phyloP scores from a whole-genome alignment of 805 yeast species.

The Wickerhamiella spandovensis region DNA sequence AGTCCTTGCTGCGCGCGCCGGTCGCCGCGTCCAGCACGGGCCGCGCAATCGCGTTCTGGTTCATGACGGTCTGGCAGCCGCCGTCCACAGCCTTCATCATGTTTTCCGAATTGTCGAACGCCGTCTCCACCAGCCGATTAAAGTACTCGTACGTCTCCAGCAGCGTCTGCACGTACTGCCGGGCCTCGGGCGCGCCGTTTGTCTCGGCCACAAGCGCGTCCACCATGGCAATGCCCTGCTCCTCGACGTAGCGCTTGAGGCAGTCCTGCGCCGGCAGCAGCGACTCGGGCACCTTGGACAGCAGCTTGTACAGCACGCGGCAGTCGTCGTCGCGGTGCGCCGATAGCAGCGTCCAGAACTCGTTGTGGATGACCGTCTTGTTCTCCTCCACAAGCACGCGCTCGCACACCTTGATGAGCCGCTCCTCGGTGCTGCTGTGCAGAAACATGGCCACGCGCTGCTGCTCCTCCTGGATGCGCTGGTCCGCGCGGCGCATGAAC shows the following conservation, averaged over 20 bases:
- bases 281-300: constrained; percentile 67
- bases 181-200: constrained; percentile 40
- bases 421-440: constrained; percentile 73
- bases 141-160: constrained; percentile 58
- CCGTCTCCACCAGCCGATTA: constrained; percentile 44
- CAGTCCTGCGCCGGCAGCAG: constrained; percentile 62
- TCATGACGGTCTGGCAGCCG: constrained; percentile 78
- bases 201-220: constrained; percentile 37
- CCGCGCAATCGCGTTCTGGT: constrained; percentile 61
- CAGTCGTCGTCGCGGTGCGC: constrained; percentile 61
- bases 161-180: constrained; percentile 63
- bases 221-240: constrained; percentile 47
- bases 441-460: constrained; percentile 63
- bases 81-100: constrained; percentile 80
- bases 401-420: constrained; percentile 64
- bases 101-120: constrained; percentile 61
- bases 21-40: constrained; percentile 25
- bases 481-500: constrained; percentile 76
- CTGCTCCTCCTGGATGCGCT: constrained; percentile 71
- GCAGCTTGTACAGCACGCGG: constrained; percentile 58
- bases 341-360: constrained; percentile 62
- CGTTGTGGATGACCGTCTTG: constrained; percentile 59
- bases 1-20: constrained; percentile 21
- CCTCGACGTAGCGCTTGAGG: constrained; percentile 60
- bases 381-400: constrained; percentile 66